Base-by-base conservation (phyloP, 495 filamentous ascomycete genomes). In the Penicillium manginii region DNA sequence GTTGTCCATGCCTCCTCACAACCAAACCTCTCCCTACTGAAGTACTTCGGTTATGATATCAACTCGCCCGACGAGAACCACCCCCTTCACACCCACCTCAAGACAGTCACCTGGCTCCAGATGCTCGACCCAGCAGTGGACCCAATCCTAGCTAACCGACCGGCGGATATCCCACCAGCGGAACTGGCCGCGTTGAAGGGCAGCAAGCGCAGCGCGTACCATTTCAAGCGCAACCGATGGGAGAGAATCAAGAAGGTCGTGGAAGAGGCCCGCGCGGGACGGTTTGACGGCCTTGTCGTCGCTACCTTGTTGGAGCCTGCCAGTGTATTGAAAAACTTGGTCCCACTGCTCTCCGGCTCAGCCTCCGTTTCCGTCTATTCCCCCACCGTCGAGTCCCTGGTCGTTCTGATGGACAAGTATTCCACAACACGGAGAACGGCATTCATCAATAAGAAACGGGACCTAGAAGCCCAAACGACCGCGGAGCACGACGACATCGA, bases 31-130 rank as follows among this genome's bases (percentile, higher is more conserved):
- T 85, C 86, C 2, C 78, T 96, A 23, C 83, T 98, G 35, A 89
- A 89, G 68, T 92, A 96, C 78, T 98, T 96, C 72, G 80, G 80
- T 61, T 98, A 87, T 72, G 91, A 96, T 65, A 72, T 78, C 47
- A 85, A 84, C 55, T 81, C 81, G 47, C 88, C 91, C 2, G 76
- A 82, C 45, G 80, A 86, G 52, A 70, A 79, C 0, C 96, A 98
- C 54, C 94, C 94, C 0, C 84, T 98, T 4, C 79, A 86, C 73
- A 86, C 82, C 17, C 88, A 93, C 69, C 86, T 98, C 22, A 89
- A 91, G 68, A 84, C 86, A 0, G 76, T 97, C 39, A 91, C 90
- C 42, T 98, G 92, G 92, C 82, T 98, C 1, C 92, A 97, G 74
- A 82, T 98, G 17, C 72, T 96, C 18, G 80, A 88, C 40, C 94